Percentiles rank a stretch among this genome's conserved stretches.
phyloP scores from a whole-genome alignment of 495 filamentous ascomycete genomes.

The Apodospora peruviana region DNA sequence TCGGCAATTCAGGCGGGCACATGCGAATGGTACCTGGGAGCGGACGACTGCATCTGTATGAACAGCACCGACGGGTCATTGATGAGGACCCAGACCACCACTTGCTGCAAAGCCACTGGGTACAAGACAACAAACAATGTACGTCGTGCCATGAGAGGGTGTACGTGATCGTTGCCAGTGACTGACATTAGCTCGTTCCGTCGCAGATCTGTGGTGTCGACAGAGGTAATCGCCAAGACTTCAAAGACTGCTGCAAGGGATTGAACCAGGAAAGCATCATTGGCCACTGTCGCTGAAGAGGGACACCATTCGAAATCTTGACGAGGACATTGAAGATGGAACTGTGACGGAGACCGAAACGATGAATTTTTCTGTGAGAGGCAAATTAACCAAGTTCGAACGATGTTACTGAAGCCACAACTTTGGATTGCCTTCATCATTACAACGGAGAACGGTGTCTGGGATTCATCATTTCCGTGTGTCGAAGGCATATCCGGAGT shows the following conservation, averaged over 20 bases:
- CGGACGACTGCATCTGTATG: conserved; percentile 33
- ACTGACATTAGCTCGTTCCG: too few species aligned
- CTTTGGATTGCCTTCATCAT: too few species aligned
- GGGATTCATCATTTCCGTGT: too few species aligned
- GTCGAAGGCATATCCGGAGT: too few species aligned
- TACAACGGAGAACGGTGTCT: too few species aligned
- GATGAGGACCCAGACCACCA: conserved; percentile 15
- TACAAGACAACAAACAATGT: conserved; percentile 22
- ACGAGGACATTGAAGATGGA: not conserved
- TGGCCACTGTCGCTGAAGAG: conserved; percentile 25
- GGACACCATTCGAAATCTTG: not conserved
- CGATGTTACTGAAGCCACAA: too few species aligned
- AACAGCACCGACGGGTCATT: conserved; percentile 19
- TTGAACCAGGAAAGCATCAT: conserved; percentile 28
- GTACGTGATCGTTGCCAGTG: too few species aligned
- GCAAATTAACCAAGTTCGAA: too few species aligned
- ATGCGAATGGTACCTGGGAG: conserved; percentile 25
- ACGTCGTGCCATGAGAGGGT: too few species aligned
- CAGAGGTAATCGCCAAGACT: conserved; percentile 15
- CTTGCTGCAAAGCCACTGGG: conserved; percentile 15
- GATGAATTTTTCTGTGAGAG: too few species aligned
- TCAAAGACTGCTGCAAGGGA: conserved; percentile 30
- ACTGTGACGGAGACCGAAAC: too few species aligned
- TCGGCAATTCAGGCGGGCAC: conserved; percentile 4
- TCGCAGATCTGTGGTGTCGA: conserved; percentile 28